Evolutionary conservation across 306 rosid species (phyloP), one percentile per base, ranked within the genome.

Genomic region (Delonix regia): DNA sequence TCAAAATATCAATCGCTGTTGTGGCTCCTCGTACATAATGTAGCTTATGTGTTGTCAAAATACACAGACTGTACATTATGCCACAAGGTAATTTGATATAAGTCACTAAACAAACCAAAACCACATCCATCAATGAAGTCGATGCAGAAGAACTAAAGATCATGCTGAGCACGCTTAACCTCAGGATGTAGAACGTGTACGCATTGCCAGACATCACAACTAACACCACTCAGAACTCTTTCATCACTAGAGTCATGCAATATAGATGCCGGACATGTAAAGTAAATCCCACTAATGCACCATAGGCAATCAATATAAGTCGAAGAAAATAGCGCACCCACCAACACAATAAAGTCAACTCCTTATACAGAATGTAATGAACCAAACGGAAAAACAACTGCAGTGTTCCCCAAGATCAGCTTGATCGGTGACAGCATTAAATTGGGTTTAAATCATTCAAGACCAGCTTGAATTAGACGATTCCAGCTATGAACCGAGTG

Each of bases 341-440:
- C 42, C 42, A 22, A 41, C 19, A 27, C 45, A 76, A 80, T n/a
- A 84, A 84, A 83, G 81, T 71, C 87, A 73, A 61, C 81, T 79
- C 65, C 25, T 81, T 79, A 9, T 14, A 67, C 62, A 83, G 6
- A 74, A 52, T 36, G 34, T 12, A 75, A 83, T 33, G 45, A 74
- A 71, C 34, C 61, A 61, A 63, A 51, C 11, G 5, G 48, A n/a
- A 48, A 44, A 73, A 45, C 4, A 45, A 53, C 16, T 9, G 9
- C 59, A 12, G 4, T 55, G 44, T 38, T 52, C 24, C 7, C 13
- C 24, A 69, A 78, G 85, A 86, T 86, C 89, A 78, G 78, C 80
- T 77, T 78, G 27, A 21, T 75, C 15, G 76, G 24, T 34, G 62
- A 71, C 64, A 71, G 18, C 49, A 80, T 66, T 78, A 68, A 80